A percentile compares a stretch with the other conserved stretches of the same genome.
phyloP scores from a whole-genome alignment of 2,329 filamentous ascomycete species.

The Teratosphaeria zuluensis region DNA sequence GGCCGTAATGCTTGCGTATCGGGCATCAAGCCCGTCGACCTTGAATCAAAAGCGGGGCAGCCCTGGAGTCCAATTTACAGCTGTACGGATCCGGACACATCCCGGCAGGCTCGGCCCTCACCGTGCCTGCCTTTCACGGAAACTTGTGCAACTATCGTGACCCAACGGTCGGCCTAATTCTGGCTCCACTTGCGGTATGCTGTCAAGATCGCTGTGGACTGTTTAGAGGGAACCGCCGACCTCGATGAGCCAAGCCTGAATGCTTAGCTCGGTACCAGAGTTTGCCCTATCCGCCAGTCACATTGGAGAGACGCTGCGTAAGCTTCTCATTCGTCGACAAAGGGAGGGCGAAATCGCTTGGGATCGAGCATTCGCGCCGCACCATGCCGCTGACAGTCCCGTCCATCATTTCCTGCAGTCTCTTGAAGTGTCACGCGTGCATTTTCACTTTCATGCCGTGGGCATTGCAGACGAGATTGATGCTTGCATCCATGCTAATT shows the following conservation, averaged over 20 bases:
- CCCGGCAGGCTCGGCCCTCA: slow-evolving; percentile 3
- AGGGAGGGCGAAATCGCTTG: not conserved
- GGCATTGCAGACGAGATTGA: not conserved
- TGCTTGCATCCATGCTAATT: not conserved
- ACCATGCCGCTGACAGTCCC: not conserved
- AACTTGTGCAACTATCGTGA: slow-evolving; percentile 1
- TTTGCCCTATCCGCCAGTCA: slow-evolving; percentile 3
- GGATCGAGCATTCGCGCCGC: not conserved
- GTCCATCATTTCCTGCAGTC: not conserved
- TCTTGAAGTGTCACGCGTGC: not conserved
- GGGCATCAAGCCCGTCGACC: slow-evolving; percentile 1
- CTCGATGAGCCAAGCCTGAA: not conserved
- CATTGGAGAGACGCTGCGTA: slow-evolving; percentile 1
- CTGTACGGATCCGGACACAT: not conserved
- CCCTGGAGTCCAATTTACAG: not conserved
- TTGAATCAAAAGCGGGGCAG: slow-evolving; percentile 1
- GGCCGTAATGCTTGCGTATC: not conserved
- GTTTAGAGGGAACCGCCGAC: not conserved
- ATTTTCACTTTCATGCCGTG: not conserved
- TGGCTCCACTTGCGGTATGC: not conserved
- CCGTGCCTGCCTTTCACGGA: slow-evolving; percentile 1
- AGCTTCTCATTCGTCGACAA: slow-evolving; percentile 4
- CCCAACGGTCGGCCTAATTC: not conserved
- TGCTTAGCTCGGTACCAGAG: not conserved
- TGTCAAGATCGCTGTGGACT: not conserved